phyloP scores from a whole-genome alignment of 495 filamentous ascomycete species.

The Amphirosellinia nigrospora region DNA sequence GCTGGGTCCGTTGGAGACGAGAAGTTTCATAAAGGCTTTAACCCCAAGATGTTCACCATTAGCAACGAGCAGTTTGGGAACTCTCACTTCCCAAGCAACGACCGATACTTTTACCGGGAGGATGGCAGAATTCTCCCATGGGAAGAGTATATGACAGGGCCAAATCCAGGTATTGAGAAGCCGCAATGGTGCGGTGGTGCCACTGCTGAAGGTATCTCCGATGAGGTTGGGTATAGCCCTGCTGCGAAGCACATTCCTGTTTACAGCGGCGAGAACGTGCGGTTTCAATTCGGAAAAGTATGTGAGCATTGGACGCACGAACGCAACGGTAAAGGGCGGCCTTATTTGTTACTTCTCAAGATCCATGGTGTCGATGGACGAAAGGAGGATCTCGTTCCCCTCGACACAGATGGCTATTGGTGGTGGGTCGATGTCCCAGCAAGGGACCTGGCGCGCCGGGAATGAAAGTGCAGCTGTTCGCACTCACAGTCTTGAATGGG shows the following conservation, averaged over 20 bases:
- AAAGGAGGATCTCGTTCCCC: slow-evolving; percentile 69
- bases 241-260: slow-evolving; percentile 62
- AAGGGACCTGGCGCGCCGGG: slow-evolving; percentile 68
- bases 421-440: slow-evolving; percentile 78
- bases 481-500: slow-evolving; percentile 67
- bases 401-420: slow-evolving; percentile 67
- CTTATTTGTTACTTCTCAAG: slow-evolving; percentile 68
- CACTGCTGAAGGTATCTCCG: slow-evolving; percentile 63
- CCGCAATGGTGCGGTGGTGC: slow-evolving; percentile 58
- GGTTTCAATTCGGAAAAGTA: slow-evolving; percentile 76
- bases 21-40: slow-evolving; percentile 72
- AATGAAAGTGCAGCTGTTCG: slow-evolving; percentile 65
- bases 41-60: slow-evolving; percentile 73
- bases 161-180: slow-evolving; percentile 48
- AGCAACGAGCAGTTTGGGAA: slow-evolving; percentile 82
- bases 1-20: slow-evolving; percentile 67
- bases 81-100: slow-evolving; percentile 76
- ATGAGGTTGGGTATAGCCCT: slow-evolving; percentile 67
- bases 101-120: slow-evolving; percentile 69
- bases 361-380: slow-evolving; percentile 70
- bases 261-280: slow-evolving; percentile 52
- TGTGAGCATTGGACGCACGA: slow-evolving; percentile 82
- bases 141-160: slow-evolving; percentile 78
- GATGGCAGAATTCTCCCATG: slow-evolving; percentile 60
- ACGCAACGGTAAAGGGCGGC: slow-evolving; percentile 65